A percentile compares a stretch with the other conserved stretches of the same genome.
Conservation (phyloP, 345 rosid genomes). For the Firmiana major region DNA sequence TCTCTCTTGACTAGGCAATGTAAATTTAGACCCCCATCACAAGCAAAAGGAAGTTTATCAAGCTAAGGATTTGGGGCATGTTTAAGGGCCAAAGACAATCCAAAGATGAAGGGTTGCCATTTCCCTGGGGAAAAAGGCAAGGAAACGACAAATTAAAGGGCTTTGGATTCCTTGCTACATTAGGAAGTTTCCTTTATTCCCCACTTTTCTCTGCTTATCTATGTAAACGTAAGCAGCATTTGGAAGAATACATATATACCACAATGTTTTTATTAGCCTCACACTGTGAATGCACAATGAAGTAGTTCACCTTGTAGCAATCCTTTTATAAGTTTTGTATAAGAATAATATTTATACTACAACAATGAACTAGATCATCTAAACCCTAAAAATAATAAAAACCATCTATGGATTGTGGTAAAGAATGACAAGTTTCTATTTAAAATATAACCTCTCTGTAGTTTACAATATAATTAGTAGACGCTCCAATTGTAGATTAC, state of each 20-base stretch:
- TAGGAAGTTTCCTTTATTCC: constrained; percentile 14
- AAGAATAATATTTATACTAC: not conserved
- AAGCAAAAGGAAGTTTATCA: not conserved
- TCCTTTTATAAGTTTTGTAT: not conserved
- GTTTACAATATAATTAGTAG: constrained; percentile 8
- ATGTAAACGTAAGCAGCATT: not conserved
- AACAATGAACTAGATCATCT: not conserved
- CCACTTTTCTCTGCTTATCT: not conserved
- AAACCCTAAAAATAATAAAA: not conserved
- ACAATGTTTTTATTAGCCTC: not conserved
- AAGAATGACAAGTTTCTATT: not conserved
- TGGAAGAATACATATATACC: not conserved
- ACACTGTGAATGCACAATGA: not conserved
- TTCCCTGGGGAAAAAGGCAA: constrained; percentile 5
- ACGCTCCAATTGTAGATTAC: constrained; percentile 66
- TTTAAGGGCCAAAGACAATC: not conserved
- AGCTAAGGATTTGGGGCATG: constrained; percentile 3
- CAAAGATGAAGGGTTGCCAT: constrained; percentile 14
- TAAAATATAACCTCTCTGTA: not conserved
- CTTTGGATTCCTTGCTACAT: constrained; percentile 34
- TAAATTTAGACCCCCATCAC: not conserved
- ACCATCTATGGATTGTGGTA: not conserved
- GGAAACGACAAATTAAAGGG: not conserved
- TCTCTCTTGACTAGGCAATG: not conserved
- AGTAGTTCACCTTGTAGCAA: not conserved